phyloP scores from a whole-genome alignment of 108 stramenopile genomes.

The Cafeteria roenbergensis region DNA sequence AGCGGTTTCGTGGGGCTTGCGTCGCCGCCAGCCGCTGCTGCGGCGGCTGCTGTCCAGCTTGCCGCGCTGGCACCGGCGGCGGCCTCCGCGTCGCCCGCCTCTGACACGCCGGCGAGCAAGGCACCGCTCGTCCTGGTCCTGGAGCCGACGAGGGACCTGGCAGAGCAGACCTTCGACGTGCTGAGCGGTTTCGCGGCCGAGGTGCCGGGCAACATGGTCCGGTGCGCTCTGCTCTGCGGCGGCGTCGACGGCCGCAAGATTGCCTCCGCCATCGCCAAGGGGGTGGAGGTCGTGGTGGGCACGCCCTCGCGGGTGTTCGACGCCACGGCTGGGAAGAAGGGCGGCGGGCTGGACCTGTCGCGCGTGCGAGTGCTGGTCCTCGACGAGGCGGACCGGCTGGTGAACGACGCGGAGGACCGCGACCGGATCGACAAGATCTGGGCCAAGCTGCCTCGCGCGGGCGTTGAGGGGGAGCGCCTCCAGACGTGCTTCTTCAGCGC shows the following conservation, averaged over 20 bases:
- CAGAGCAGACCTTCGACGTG: slow-evolving; percentile 50
- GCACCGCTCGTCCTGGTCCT: slow-evolving; percentile 18
- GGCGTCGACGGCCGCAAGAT: slow-evolving; percentile 13
- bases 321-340: no score
- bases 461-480: slow-evolving; percentile 8
- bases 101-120: no score
- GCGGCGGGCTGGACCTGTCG: slow-evolving; percentile 20
- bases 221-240: slow-evolving; percentile 30
- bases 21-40: no score
- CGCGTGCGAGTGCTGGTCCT: slow-evolving; percentile 28
- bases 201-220: no score
- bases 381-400: slow-evolving; percentile 32
- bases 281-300: slow-evolving; percentile 38
- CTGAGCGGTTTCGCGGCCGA: no score
- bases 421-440: not conserved
- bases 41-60: not conserved
- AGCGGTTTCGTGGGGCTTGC: no score
- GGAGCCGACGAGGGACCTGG: slow-evolving; percentile 44
- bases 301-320: slow-evolving; percentile 34
- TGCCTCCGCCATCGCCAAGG: not conserved
- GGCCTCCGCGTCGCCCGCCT: not conserved
- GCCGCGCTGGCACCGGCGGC: not conserved
- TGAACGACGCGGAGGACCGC: slow-evolving; percentile 19
- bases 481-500: slow-evolving; percentile 52
- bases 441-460: not conserved